phyloP scores from a whole-genome alignment of 148 eudicot species.

The Heliosperma pusillum region DNA sequence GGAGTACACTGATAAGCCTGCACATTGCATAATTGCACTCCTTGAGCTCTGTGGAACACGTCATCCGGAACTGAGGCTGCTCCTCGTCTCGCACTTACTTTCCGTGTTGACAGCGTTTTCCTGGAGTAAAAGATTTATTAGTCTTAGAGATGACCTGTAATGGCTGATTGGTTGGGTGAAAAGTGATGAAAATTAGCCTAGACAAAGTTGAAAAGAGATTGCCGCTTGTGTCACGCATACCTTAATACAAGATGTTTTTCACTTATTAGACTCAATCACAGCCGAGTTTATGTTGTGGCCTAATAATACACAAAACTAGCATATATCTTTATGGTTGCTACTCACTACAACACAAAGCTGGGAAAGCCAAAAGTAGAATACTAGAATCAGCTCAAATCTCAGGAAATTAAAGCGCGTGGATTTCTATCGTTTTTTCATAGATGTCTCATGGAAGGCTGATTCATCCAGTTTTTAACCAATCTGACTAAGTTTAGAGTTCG shows the following conservation, averaged over 20 bases:
- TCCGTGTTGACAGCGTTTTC: conserved; percentile 73
- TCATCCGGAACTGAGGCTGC: conserved; percentile 98
- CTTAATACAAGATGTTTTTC: too few relatives aligned
- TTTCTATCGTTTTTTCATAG: background rate
- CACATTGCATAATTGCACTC: conserved; percentile 82
- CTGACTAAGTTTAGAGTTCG: background rate
- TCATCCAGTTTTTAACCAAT: background rate
- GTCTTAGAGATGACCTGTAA: background rate
- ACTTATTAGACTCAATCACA: background rate
- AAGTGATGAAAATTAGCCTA: background rate
- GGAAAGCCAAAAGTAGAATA: background rate
- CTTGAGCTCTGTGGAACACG: conserved; percentile 94
- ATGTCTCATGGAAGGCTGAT: background rate
- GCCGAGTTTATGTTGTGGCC: background rate
- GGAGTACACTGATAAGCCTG: conserved; percentile 97
- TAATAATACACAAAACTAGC: background rate
- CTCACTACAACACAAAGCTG: background rate
- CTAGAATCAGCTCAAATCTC: background rate
- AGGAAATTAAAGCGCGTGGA: background rate
- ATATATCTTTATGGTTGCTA: background rate
- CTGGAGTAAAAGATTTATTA: conserved; percentile 30
- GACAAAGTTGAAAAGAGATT: background rate
- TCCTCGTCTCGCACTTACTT: conserved; percentile 83
- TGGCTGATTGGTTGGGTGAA: background rate
- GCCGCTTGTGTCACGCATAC: background rate